phyloP scores from a whole-genome alignment of 768 basidiomycete species.

The Mycena vitilis region DNA sequence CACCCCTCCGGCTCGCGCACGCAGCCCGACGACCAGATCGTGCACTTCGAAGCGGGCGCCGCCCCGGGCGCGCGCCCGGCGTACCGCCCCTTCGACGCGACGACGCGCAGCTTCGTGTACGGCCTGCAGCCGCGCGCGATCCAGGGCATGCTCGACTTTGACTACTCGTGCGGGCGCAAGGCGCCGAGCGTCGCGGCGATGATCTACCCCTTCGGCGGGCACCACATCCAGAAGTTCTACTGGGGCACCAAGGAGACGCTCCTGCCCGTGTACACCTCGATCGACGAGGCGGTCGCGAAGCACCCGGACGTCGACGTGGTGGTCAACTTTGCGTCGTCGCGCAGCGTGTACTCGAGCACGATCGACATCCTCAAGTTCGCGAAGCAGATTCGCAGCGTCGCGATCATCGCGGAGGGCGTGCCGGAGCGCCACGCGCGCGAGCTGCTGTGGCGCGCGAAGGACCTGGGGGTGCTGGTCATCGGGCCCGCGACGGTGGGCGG shows the following conservation, averaged over 20 bases:
- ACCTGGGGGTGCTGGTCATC: constrained; percentile 88
- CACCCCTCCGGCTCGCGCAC: constrained; percentile 83
- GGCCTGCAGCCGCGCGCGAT: constrained; percentile 99
- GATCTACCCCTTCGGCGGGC: constrained; percentile 99
- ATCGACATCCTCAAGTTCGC: constrained; percentile 83
- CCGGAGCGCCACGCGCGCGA: constrained; percentile 98
- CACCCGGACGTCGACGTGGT: constrained; percentile 97
- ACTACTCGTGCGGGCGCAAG: constrained; percentile 95
- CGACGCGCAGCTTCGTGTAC: constrained; percentile 97
- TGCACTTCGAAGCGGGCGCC: constrained; percentile 78
- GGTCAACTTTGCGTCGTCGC: constrained; percentile 96
- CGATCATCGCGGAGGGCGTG: constrained; percentile 98
- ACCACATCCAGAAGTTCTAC: constrained; percentile 99
- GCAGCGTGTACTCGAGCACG: constrained; percentile 95
- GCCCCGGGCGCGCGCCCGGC: constrained; percentile 67
- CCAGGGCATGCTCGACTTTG: constrained; percentile 97
- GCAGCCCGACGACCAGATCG: constrained; percentile 89
- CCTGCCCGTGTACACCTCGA: constrained; percentile 94
- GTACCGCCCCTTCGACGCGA: constrained; percentile 92
- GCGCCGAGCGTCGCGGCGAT: constrained; percentile 96
- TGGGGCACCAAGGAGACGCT: constrained; percentile 99
- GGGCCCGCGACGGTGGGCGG: constrained; percentile 99
- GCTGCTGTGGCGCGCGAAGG: constrained; percentile 88
- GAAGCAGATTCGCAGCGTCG: constrained; percentile 70
- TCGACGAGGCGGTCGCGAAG: constrained; percentile 92